phyloP scores from a whole-genome alignment of 2,329 filamentous ascomycete genomes.

The Periconia sp. region DNA sequence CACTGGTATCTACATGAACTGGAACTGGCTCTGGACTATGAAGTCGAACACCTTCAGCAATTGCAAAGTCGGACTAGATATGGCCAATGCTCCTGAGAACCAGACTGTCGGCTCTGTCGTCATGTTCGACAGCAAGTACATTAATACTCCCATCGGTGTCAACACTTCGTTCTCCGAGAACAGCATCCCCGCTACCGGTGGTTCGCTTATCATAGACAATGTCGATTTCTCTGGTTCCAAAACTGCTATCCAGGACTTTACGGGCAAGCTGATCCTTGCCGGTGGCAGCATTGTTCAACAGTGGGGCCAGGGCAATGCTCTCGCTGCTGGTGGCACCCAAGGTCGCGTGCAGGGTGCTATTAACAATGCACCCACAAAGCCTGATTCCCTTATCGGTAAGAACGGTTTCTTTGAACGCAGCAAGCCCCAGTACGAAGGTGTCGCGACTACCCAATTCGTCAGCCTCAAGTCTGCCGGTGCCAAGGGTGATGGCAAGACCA shows the following conservation, averaged over 20 bases:
- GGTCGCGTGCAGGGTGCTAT: conserved; percentile 63
- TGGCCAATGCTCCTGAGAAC: conserved; percentile 60
- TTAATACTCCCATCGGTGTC: conserved; percentile 77
- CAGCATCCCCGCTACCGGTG: conserved; percentile 72
- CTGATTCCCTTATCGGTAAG: conserved; percentile 67
- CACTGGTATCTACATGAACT: conserved; percentile 61
- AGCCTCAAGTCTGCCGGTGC: conserved; percentile 84
- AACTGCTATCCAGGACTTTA: conserved; percentile 67
- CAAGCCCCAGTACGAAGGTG: conserved; percentile 84
- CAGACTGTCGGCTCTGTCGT: conserved; percentile 88
- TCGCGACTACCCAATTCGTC: conserved; percentile 73
- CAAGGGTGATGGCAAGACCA: conserved; percentile 83
- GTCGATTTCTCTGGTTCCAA: conserved; percentile 79
- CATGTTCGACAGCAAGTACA: conserved; percentile 79
- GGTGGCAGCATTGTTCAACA: conserved; percentile 73
- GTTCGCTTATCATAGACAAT: conserved; percentile 85
- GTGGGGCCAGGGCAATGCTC: conserved; percentile 82
- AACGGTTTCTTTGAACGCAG: conserved; percentile 81
- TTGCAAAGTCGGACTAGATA: conserved; percentile 56
- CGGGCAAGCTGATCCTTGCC: conserved; percentile 67
- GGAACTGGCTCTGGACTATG: conserved; percentile 61
- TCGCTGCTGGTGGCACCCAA: conserved; percentile 57
- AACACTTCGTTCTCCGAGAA: conserved; percentile 76
- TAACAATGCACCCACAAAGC: conserved; percentile 62
- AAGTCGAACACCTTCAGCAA: conserved; percentile 54